Evolutionary conservation across 257 asterid species (phyloP), one percentile per base, ranked within the genome.

Genomic region (Coffea canephora): DNA sequence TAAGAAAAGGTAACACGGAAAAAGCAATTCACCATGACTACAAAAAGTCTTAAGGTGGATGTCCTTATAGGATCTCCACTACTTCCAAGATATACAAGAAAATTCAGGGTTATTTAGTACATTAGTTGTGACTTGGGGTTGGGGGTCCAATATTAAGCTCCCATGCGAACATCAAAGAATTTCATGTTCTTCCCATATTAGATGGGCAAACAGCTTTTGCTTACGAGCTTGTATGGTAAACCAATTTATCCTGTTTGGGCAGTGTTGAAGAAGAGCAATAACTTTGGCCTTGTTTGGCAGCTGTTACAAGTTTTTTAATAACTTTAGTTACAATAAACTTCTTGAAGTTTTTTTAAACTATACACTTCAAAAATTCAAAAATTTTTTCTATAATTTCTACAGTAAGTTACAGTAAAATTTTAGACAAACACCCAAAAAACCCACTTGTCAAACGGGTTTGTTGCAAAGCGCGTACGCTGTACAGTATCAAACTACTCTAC

Each of bases 1-100:
- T 3, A 25, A 13, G 43, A 48, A 48, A 78, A 69, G 11, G 39
- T 34, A 50, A 13, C 4, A 8, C 12, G 23, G 48, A 18, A 77
- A 52, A 39, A 34, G 25, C 23, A 73, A 67, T 64, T 73, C 46
- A 73, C 73, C 34, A 10, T 61, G 52, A 23, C 34, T 59, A 68
- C 34, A 19, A 78, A 78, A 65, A 14, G 76, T 78, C 70, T 14
- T 14, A 69, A 25, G 9, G 61, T 52, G 69, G 16, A n/a, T 41
- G 76, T 78, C 46, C 61, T 25, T n/a, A 7, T 18, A 78, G 66
- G 70, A 55, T 69, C 70, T 49, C 67, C 80, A 67, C 80, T 66
- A 49, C 18, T 66, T 46, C 55, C 55, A 27, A 50, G 19, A 55
- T 12, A 39, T 21, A 57, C 73, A 64, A 48, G 80, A 31, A 76